These are phyloP conservation scores for Onygenales sp. DNA, from an alignment of 2,329 filamentous ascomycete species.

Conservation along the genomic window DNA sequence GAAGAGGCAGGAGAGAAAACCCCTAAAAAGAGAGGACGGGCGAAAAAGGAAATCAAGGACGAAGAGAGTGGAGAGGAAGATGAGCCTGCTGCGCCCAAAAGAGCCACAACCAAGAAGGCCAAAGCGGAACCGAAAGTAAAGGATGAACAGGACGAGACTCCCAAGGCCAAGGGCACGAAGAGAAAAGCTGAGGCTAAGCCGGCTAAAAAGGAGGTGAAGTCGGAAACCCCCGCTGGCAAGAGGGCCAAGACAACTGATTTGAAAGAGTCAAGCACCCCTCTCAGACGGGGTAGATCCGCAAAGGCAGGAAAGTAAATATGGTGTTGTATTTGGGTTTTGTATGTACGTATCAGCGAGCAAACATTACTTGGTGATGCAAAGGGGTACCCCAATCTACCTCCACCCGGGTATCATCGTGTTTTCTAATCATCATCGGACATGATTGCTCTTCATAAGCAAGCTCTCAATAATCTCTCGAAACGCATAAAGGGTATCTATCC, in stretches of 20 bases:
- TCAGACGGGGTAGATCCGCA: background rate
- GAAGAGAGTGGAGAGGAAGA: conserved; percentile 10
- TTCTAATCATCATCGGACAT: no score
- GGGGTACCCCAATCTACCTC: no score
- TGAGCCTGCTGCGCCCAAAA: conserved; percentile 1
- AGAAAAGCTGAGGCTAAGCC: background rate
- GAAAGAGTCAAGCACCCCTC: background rate
- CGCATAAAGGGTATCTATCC: background rate
- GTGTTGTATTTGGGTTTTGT: background rate
- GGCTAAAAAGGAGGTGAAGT: no score
- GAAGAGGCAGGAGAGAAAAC: conserved; percentile 18
- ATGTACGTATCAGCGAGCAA: background rate
- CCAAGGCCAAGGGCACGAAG: background rate
- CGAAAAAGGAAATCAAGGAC: conserved; percentile 15
- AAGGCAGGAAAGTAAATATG: background rate
- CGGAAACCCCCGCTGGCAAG: no score
- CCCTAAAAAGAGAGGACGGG: conserved; percentile 23
- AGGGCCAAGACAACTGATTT: background rate
- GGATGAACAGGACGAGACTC: background rate
- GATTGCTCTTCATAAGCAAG: no score
- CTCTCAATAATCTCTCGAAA: no score
- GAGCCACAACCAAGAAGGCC: conserved; percentile 10
- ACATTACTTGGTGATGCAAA: background rate
- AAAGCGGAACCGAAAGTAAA: background rate
- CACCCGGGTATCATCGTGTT: no score